Percentiles rank a stretch among this genome's conserved stretches.
These are phyloP conservation scores for Neurospora cerealis DNA, from an alignment of 495 filamentous ascomycete species.

Conservation along the genomic window DNA sequence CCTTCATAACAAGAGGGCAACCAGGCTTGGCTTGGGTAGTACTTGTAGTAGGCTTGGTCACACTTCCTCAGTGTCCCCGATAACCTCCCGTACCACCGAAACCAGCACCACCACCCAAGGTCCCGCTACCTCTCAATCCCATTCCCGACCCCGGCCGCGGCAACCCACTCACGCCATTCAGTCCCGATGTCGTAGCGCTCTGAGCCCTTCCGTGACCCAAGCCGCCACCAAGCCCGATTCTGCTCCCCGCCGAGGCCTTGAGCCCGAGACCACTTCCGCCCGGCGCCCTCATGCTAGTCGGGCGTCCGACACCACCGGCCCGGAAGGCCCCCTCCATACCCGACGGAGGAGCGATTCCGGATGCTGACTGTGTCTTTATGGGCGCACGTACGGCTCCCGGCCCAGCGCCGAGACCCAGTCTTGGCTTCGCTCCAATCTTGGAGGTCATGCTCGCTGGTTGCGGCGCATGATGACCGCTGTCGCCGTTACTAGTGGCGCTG, in stretches of 20 bases:
- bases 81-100: slow-evolving; percentile 12
- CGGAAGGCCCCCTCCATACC: slow-evolving; percentile 3
- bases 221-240: slow-evolving; percentile 25
- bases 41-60: background rate
- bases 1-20: background rate
- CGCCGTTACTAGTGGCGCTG: background rate
- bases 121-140: slow-evolving; percentile 40
- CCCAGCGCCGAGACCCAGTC: background rate
- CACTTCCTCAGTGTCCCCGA: slow-evolving; percentile 1
- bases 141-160: slow-evolving; percentile 31
- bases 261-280: slow-evolving; percentile 9
- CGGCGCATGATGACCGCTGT: background rate
- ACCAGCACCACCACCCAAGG: slow-evolving; percentile 63
- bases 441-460: background rate
- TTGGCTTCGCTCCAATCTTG: background rate
- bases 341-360: background rate
- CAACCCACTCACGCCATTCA: slow-evolving; percentile 23
- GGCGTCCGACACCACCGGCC: slow-evolving; percentile 15
- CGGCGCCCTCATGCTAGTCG: slow-evolving; percentile 36
- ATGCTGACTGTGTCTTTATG: background rate
- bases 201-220: slow-evolving; percentile 31
- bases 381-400: background rate
- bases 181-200: slow-evolving; percentile 17
- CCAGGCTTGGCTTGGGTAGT: background rate
- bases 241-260: slow-evolving; percentile 21